Evolutionary conservation across 2,329 filamentous ascomycete species (phyloP).

Genomic region (Zymoseptoria passerinii): DNA sequence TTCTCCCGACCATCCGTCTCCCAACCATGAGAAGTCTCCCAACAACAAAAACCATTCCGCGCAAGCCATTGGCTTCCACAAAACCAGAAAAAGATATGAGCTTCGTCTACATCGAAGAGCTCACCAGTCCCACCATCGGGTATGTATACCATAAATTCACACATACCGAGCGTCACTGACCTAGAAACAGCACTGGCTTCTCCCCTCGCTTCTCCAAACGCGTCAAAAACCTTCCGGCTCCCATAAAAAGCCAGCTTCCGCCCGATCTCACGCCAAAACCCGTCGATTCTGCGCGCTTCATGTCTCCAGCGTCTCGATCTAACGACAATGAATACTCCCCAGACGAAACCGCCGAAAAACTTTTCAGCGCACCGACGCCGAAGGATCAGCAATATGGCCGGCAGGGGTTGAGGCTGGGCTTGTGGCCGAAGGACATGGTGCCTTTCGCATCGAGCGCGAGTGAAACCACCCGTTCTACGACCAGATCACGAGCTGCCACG

Average conservation of each 20-base stretch:
- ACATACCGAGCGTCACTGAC: constrained; percentile 2
- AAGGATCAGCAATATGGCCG: neutral
- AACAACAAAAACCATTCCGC: constrained; percentile 1
- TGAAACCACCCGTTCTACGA: constrained; percentile 6
- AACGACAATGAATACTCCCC: constrained; percentile 4
- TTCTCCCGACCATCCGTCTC: neutral
- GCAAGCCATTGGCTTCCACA: constrained; percentile 2
- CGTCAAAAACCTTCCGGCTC: constrained; percentile 16
- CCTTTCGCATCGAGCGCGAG: constrained; percentile 11
- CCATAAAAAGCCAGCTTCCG: constrained; percentile 1
- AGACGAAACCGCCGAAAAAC: constrained; percentile 1
- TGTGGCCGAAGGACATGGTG: constrained; percentile 13
- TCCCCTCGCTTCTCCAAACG: constrained; percentile 23
- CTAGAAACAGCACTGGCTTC: constrained; percentile 16
- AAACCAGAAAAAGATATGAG: neutral
- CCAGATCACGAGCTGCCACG: constrained; percentile 2
- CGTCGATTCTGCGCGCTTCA: constrained; percentile 14
- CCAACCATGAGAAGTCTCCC: neutral
- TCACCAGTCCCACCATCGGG: neutral
- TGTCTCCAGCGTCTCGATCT: neutral
- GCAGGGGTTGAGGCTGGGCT: constrained; percentile 5
- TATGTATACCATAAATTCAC: neutral
- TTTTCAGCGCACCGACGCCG: neutral
- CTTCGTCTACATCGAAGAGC: neutral
- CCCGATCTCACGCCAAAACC: constrained; percentile 3